Conservation (phyloP, 352 stramenopile genomes). For the Globisporangium camurandrum region DNA sequence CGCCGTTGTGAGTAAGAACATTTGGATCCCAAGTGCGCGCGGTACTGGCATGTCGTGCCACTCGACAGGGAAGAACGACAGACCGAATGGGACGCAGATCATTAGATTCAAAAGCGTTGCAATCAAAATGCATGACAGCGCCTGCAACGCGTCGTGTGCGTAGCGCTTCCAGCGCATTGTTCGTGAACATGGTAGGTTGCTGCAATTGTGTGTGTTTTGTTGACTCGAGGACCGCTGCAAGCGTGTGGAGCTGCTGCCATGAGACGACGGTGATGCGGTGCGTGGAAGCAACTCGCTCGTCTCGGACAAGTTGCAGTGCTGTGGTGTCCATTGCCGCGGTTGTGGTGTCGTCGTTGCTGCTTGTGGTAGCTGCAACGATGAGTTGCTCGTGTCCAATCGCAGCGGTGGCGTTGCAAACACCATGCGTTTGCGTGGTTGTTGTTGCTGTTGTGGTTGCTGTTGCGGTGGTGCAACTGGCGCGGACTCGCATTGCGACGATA, state of each 20-base stretch:
- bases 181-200: constrained; percentile 4
- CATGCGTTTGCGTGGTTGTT: constrained; percentile 21
- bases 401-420: constrained; percentile 65
- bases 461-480: constrained; percentile 6
- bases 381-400: constrained; percentile 42
- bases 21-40: constrained; percentile 71
- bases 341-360: neutral
- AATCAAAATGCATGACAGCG: constrained; percentile 51
- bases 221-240: constrained; percentile 20
- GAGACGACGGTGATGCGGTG: constrained; percentile 11
- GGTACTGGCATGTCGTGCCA: constrained; percentile 71
- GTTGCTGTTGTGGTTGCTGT: constrained; percentile 8
- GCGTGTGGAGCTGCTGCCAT: constrained; percentile 1
- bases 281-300: constrained; percentile 20
- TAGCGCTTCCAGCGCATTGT: constrained; percentile 14
- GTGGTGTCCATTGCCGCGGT: constrained; percentile 8
- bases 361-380: constrained; percentile 38
- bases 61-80: constrained; percentile 81
- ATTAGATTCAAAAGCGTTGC: constrained; percentile 79
- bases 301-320: constrained; percentile 11
- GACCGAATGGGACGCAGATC: constrained; percentile 80
- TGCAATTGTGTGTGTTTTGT: constrained; percentile 1
- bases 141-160: constrained; percentile 27
- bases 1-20: constrained; percentile 74
- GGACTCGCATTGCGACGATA: constrained; percentile 7